Percentiles rank a stretch among this genome's conserved stretches.
Conservation (phyloP, 208 protist species). For the Chromosphaera perkinsii region DNA sequence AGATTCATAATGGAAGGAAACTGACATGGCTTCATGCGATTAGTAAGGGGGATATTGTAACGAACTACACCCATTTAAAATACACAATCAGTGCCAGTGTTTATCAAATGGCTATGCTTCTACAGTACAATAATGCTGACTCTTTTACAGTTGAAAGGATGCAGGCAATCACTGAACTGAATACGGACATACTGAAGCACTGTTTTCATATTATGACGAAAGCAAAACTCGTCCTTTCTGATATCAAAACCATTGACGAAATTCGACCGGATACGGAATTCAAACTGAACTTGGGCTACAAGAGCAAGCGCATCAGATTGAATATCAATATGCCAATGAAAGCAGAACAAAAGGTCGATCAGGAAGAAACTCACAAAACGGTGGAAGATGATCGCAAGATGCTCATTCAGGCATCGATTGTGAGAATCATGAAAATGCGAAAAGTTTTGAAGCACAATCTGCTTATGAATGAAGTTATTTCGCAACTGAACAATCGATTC, state of each 20-base stretch:
- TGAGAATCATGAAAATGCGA: constrained; percentile 46
- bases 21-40: constrained; percentile 27
- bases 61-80: neutral
- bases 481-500: constrained; percentile 26
- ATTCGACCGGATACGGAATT: neutral
- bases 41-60: constrained; percentile 25
- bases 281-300: constrained; percentile 15
- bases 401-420: constrained; percentile 36
- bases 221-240: neutral
- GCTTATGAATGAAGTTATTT: constrained; percentile 34
- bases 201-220: neutral
- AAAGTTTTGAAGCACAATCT: constrained; percentile 29
- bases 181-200: too few species aligned
- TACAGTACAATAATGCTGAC: constrained; percentile 17
- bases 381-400: constrained; percentile 37
- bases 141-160: neutral
- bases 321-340: constrained; percentile 34
- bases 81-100: constrained; percentile 2
- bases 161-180: neutral
- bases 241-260: neutral
- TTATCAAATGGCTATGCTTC: constrained; percentile 31
- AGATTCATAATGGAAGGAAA: constrained; percentile 23
- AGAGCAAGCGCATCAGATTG: constrained; percentile 26
- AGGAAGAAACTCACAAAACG: constrained; percentile 28
- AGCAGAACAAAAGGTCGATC: constrained; percentile 27